Evolutionary conservation across 257 asterid genomes (phyloP), one percentile per base, ranked within the genome.

Genomic region (Jacaranda mimosifolia): DNA sequence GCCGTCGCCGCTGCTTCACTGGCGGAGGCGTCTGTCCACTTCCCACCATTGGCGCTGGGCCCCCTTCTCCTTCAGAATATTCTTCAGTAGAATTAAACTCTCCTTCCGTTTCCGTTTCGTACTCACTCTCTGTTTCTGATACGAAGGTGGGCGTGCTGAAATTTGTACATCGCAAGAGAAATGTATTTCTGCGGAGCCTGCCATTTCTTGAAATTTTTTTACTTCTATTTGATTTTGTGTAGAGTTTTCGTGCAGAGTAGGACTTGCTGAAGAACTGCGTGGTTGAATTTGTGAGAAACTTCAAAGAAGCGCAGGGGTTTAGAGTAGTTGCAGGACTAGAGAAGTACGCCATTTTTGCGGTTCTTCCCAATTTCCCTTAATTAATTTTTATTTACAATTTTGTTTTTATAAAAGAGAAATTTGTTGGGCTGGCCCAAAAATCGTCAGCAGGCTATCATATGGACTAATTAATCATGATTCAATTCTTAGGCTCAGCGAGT

Each of bases 51-150:
- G 80, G 62, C 53, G 38, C 52, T 7, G 66, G 32, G 12, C 52
- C 81, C 5, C 71, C 89, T 21, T 78, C 80, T 18, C 75, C 88
- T 3, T 77, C 85, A 0, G 72, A 73, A 12, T 18, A 77, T 9
- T 85, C 86, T 46, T 79, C 87, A 18, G 38, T 15, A 1, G 79
- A 77, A 3, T 17, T 55, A 32, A 72, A 77, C 3, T 74, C 87
- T 53, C 58, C 78, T 38, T 84, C 91, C 0, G 87, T 1, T 38
- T 84, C 91, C 0, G 87, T 1, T 75, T 89, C 91, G 51, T 78
- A 74, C 26, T 81, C 89, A n/a, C 80, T 79, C 32, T 89, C 93
- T 3, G 89, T 67, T 46, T 81, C 87, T 18, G 92, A 80, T 12
- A 72, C 79, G 63, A 62, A 38, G 39, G 86, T 53, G 49, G 81